Evolutionary conservation across 345 rosid genomes (phyloP).

Genomic region (Eucalyptus albens): DNA sequence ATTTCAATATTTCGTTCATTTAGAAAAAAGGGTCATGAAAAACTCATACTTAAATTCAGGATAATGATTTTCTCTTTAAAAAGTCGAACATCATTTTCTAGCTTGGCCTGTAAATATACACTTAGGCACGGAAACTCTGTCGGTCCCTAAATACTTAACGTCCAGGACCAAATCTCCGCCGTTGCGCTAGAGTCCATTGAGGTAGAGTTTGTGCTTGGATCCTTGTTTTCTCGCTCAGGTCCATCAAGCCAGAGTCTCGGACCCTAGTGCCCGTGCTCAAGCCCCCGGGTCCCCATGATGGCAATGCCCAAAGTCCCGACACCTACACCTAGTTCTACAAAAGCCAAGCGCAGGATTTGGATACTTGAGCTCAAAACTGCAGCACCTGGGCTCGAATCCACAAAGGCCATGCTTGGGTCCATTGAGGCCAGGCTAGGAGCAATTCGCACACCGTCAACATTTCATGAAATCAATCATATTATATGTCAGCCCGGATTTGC

Average conservation of each 20-base stretch:
- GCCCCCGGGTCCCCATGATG: too few relatives aligned
- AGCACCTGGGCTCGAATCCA: fast-evolving
- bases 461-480: too few relatives aligned
- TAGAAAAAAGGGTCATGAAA: too few relatives aligned
- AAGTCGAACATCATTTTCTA: too few relatives aligned
- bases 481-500: background rate
- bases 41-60: too few relatives aligned
- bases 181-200: too few relatives aligned
- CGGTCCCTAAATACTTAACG: fast-evolving
- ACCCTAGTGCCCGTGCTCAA: fast-evolving
- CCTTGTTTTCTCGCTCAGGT: fast-evolving
- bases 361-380: too few relatives aligned
- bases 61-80: too few relatives aligned
- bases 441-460: background rate
- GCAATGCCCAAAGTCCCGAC: too few relatives aligned
- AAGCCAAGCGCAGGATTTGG: fast-evolving
- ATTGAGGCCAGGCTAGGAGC: fast-evolving
- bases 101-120: fast-evolving
- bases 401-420: fast-evolving
- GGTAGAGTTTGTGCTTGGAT: fast-evolving
- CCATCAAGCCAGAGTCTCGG: too few relatives aligned
- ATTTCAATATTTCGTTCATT: fast-evolving
- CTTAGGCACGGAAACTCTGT: fast-evolving
- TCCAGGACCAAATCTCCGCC: fast-evolving
- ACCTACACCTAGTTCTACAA: fast-evolving